Evolutionary conservation across 1,284 basidiomycete genomes (phyloP), one percentile per base, ranked within the genome.

Genomic region (Rhizoctonia solani): DNA sequence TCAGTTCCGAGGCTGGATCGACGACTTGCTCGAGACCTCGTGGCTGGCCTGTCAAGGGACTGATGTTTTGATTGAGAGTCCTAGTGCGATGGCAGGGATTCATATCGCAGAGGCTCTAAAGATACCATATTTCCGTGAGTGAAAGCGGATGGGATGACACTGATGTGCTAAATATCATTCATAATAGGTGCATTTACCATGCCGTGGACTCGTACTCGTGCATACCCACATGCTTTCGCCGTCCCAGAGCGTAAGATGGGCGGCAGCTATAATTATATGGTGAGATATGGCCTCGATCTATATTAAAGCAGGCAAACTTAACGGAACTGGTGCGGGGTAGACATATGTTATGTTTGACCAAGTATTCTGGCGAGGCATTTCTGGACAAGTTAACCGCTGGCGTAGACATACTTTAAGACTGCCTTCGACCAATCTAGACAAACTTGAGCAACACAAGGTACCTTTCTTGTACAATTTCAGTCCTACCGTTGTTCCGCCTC

Each of bases 391-490:
- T 74, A 99, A 99, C 75, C 85, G 92, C 47, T 99, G 95, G 94
- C 83, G 97, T 29, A 85, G 88, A 71, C 85, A 92, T 71, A 77
- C 85, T 9, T 79, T 98, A n/a, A 83, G 84, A 37, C 83, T 99
- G 49, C 83, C 83, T 1, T 81, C 88, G 66, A 98, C 96, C 6
- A 94, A 82, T 69, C 80, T 96, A 39, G 96, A 98, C 77, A 92
- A 89, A 78, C 89, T 98, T 84, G 93, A 96, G 74, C 92, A 91
- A 55, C 93, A 98, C 80, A 95, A 94, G 79, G 92, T 96, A 47
- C 96, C 96, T 1, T 98, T 99, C 81, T 79, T 99, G 55, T 99
- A 99, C 79, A 98, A 98, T 77, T 98, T 98, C 76, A 95, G 92
- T 74, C 91, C 94, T 0, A 83, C 85, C 6, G 82, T 94, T 25